Evolutionary conservation across 495 filamentous ascomycete species (phyloP), one percentile per base, ranked within the genome.

Genomic region (Evansstolkia leycettana): DNA sequence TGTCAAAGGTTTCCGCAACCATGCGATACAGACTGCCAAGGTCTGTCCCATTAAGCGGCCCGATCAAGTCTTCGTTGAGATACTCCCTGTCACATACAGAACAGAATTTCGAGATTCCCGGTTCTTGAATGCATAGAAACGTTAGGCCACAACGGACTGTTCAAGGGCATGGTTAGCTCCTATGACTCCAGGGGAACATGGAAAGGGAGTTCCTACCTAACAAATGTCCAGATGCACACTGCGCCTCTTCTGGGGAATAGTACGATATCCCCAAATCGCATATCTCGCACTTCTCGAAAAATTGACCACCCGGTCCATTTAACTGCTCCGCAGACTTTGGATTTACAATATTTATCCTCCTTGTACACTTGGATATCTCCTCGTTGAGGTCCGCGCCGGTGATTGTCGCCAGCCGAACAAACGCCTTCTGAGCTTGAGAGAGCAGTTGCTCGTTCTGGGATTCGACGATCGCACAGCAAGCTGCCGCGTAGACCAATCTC

Each of bases 101-200:
- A 46, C 74, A 78, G 37, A 60, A 63, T 41, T 75, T 75, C 6
- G 70, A 68, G 10, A 67, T 47, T 0, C 65, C 64, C 23, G 74
- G 72, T 31, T 63, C 60, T 47, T 73, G 66, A 5, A 78, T 72
- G 5, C 70, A 55, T 28, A 73, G 36, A 27, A 70, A 68, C 2
- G 65, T 72, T 27, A 78, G 38, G 17, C 52, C 60, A 48, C 74
- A 78, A 23, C 74, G 62, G n/a, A 53, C 70, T 72, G 45, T 35
- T 25, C 17, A 19, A 24, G 4, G 23, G n/a, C n/a, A n/a, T n/a
- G n/a, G n/a, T n/a, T n/a, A n/a, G n/a, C n/a, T n/a, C n/a, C n/a
- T 37, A 30, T 27, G 20, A 1, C 15, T 29, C 6, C 5, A 13
- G 6, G 4, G 34, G 8, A 9, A 14, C n/a, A n/a, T 14, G 15